phyloP scores from a whole-genome alignment of 108 stramenopile species.

The Bacterosira constricta region DNA sequence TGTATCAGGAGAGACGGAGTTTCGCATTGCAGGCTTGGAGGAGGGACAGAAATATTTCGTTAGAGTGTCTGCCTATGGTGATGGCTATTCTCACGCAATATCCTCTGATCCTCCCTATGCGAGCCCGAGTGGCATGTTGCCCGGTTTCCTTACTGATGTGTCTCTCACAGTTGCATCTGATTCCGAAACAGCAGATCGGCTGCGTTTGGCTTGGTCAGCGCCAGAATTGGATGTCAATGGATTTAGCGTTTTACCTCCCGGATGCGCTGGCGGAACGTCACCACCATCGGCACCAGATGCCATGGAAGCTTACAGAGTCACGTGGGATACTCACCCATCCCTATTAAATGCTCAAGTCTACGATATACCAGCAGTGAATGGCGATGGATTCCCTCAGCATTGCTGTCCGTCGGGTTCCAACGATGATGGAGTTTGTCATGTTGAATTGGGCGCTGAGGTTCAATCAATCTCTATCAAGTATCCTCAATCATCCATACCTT shows the following conservation, averaged over 20 bases:
- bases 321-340: constrained; percentile 55
- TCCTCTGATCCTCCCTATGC: constrained; percentile 43
- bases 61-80: constrained; percentile 59
- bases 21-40: constrained; percentile 42
- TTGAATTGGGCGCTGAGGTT: constrained; percentile 60
- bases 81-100: constrained; percentile 53
- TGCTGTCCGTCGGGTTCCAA: constrained; percentile 46
- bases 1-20: constrained; percentile 40
- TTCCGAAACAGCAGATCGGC: constrained; percentile 50
- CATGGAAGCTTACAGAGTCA: constrained; percentile 40
- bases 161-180: constrained; percentile 34
- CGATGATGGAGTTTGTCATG: constrained; percentile 32
- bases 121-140: constrained; percentile 34
- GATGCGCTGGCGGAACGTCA: constrained; percentile 31
- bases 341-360: constrained; percentile 40
- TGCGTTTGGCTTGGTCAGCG: constrained; percentile 52
- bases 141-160: constrained; percentile 35
- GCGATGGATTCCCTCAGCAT: constrained; percentile 35
- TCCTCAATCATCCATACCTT: constrained; percentile 20
- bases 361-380: constrained; percentile 41
- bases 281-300: constrained; percentile 41
- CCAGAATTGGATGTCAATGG: constrained; percentile 39
- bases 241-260: constrained; percentile 36
- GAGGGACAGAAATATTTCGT: constrained; percentile 55
- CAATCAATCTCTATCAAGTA: constrained; percentile 45